These are phyloP conservation scores for Iris pallida DNA, from an alignment of 116 monocot genomes.

Conservation along the genomic window DNA sequence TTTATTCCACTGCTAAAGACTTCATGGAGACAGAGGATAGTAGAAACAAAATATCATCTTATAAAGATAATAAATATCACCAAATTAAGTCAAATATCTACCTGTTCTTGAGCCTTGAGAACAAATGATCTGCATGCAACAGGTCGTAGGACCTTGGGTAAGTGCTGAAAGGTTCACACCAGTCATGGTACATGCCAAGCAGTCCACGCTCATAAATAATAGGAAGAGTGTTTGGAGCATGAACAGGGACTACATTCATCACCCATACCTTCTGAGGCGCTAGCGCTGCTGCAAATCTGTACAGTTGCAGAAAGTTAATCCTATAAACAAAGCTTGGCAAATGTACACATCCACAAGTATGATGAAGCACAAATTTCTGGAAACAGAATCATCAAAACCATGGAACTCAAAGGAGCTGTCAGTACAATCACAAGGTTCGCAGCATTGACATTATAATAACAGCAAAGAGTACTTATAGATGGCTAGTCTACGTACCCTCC, in stretches of 20 bases:
- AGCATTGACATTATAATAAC: neutral
- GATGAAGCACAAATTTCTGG: too few species aligned
- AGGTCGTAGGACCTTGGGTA: constrained; percentile 94
- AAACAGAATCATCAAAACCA: too few species aligned
- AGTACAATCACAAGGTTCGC: too few species aligned
- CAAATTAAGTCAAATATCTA: constrained; percentile 8
- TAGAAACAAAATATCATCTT: neutral
- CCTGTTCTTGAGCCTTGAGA: constrained; percentile 88
- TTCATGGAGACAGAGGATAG: too few species aligned
- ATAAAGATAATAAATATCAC: too few species aligned
- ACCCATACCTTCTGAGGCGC: constrained; percentile 77
- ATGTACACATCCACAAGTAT: too few species aligned
- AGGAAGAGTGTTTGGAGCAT: constrained; percentile 86
- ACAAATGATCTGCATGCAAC: constrained; percentile 90
- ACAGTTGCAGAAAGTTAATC: neutral
- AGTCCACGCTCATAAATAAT: constrained; percentile 93
- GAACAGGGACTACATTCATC: constrained; percentile 88
- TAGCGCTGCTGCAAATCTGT: constrained; percentile 87
- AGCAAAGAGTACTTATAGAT: neutral
- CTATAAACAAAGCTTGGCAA: too few species aligned
- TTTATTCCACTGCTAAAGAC: too few species aligned
- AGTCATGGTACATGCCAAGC: constrained; percentile 67
- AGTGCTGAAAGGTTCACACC: constrained; percentile 95
- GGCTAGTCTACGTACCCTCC: constrained; percentile 56
- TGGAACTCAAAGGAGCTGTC: too few species aligned